Percentiles rank a stretch among this genome's conserved stretches.
These are phyloP conservation scores for Boeremia exigua DNA, from an alignment of 2,329 filamentous ascomycete species.

Conservation along the genomic window DNA sequence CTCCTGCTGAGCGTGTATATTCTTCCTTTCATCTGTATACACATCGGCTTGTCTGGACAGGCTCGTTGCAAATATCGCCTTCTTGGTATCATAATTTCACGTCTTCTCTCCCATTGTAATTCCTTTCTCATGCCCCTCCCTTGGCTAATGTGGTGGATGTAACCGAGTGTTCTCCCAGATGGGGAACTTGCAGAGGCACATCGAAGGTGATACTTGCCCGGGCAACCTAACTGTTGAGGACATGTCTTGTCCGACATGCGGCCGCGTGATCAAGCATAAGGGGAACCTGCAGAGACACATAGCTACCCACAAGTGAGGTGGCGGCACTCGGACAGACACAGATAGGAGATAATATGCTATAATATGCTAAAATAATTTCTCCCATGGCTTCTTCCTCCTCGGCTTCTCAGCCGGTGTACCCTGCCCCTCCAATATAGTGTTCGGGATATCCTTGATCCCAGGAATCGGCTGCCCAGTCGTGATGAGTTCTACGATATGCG, in stretches of 20 bases:
- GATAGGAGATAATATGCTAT: no score
- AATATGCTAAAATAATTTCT: slow-evolving; percentile 54
- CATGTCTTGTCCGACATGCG: no score
- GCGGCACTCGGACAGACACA: no score
- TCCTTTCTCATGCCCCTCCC: not conserved
- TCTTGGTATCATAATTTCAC: slow-evolving; percentile 1
- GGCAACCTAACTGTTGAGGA: no score
- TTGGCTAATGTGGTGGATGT: not conserved
- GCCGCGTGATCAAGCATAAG: no score
- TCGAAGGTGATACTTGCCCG: no score
- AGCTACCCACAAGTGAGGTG: no score
- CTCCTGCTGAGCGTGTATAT: not conserved
- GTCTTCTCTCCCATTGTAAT: not conserved
- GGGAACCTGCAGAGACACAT: no score
- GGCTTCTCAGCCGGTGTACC: slow-evolving; percentile 62
- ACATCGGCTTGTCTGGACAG: slow-evolving; percentile 13
- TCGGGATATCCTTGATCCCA: slow-evolving; percentile 85
- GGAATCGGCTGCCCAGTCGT: slow-evolving; percentile 82
- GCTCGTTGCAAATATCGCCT: not conserved
- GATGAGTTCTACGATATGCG: slow-evolving; percentile 84
- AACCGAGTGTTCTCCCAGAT: no score
- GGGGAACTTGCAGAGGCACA: no score
- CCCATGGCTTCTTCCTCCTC: slow-evolving; percentile 79
- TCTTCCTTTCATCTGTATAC: not conserved
- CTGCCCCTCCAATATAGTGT: slow-evolving; percentile 75